A percentile compares a stretch with the other conserved stretches of the same genome.
Conservation (phyloP, 2,329 filamentous ascomycete species). For the Cladosporium sp. region DNA sequence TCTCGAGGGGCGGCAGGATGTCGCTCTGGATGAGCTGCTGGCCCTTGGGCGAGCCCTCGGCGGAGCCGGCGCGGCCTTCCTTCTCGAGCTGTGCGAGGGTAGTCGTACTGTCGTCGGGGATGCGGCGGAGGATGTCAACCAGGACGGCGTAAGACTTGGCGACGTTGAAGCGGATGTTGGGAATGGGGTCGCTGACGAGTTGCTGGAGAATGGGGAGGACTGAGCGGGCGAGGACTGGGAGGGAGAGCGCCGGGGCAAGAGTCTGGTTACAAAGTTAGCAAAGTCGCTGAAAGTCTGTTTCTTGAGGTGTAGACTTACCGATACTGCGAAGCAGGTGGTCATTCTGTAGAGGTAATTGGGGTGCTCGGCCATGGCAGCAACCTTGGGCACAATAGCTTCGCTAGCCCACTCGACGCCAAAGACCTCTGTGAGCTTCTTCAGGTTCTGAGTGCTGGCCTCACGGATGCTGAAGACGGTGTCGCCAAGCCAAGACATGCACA, state of each 20-base stretch:
- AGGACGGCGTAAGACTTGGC: slow-evolving; percentile 93
- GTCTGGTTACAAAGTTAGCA: slow-evolving; percentile 53
- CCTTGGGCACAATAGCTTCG: slow-evolving; percentile 95
- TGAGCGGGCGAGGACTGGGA: slow-evolving; percentile 86
- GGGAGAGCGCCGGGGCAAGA: slow-evolving; percentile 82
- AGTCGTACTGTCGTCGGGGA: slow-evolving; percentile 67
- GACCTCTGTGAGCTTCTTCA: slow-evolving; percentile 97
- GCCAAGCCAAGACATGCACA: slow-evolving; percentile 98
- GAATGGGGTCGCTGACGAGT: slow-evolving; percentile 88
- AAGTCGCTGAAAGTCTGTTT: not conserved
- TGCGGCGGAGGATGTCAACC: slow-evolving; percentile 82
- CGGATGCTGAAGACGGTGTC: slow-evolving; percentile 98
- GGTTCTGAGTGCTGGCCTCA: slow-evolving; percentile 92
- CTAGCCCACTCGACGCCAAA: slow-evolving; percentile 98
- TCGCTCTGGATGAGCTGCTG: slow-evolving; percentile 40
- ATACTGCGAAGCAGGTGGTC: slow-evolving; percentile 99
- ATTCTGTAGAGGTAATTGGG: slow-evolving; percentile 99
- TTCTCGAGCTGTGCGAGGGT: slow-evolving; percentile 83
- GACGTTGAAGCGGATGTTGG: slow-evolving; percentile 99
- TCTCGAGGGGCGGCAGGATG: slow-evolving; percentile 83
- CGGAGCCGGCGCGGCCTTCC: slow-evolving; percentile 51
- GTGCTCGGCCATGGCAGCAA: slow-evolving; percentile 96
- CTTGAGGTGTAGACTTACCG: slow-evolving; percentile 57
- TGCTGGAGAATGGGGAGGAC: slow-evolving; percentile 95
- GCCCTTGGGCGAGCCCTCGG: slow-evolving; percentile 38